Evolutionary conservation across 768 basidiomycete species (phyloP), one percentile per base, ranked within the genome.

Genomic region (Gymnopilus junonius): DNA sequence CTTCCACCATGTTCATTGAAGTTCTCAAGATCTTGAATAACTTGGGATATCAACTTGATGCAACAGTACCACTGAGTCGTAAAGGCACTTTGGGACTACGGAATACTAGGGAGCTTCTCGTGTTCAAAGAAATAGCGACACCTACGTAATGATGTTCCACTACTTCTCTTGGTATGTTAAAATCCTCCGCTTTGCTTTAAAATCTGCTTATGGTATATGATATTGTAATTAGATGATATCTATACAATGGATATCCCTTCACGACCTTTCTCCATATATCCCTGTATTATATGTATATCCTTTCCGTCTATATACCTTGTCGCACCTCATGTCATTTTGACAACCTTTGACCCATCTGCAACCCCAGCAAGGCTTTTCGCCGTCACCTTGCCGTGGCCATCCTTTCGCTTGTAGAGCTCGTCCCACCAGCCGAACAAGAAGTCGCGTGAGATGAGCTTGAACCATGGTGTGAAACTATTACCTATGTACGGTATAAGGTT

Each of bases 401-500:
- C 80, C 72, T 80, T 86, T 37, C 92, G 87, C 58, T 79, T 79
- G 65, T 91, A 71, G 43, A 99, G 87, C 64, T 92, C 90, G 71
- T 97, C 95, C 97, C 97, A 99, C 97, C 97, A 99, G 23, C 93
- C 94, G 73, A 96, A 99, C 43, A 99, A 83, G 77, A 97, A 97
- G 74, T 98, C 95, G 3, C 95, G 87, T 2, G 95, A 95, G 71
- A 99, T 99, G 29, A 99, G 88, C 76, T 95, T 94, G 87, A 99
- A 99, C 97, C 97, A 99, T 0, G 97, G 97, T 7, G 97, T 99
- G 76, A 99, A 99, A 2, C 85, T 86, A 74, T 93, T 93, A 60
- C 77, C 94, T 97, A 69, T 48, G 7, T 27, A 53, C 29, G 12
- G n/a, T 17, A 45, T 62, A 21, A 62, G 54, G 40, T 15, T 8